Conservation (phyloP, 192 early-diverging fungal genomes). For the Entophlyctis luteolus region DNA sequence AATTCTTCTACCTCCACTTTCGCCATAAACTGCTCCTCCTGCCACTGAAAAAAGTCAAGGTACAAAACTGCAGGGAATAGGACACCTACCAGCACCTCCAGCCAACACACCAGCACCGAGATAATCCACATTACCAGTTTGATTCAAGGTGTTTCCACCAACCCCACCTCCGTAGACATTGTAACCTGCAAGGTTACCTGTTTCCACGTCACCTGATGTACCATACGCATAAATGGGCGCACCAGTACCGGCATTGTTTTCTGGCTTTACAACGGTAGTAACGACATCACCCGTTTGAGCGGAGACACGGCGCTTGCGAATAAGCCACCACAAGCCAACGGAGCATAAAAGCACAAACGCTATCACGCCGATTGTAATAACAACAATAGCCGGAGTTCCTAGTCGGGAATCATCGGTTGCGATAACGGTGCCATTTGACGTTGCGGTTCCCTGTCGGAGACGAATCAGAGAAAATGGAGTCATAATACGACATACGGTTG, state of each 20-base stretch:
- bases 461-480: neutral
- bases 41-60: too few species aligned
- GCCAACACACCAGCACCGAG: neutral
- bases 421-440: neutral
- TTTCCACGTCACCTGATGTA: too few species aligned
- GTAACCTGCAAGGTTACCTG: neutral
- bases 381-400: conserved; percentile 10
- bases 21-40: neutral
- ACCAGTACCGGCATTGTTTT: neutral
- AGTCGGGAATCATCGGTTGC: neutral
- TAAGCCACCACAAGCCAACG: neutral
- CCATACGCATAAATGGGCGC: too few species aligned
- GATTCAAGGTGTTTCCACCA: too few species aligned
- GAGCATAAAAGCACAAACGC: neutral
- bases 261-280: neutral
- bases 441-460: neutral
- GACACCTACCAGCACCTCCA: conserved; percentile 3
- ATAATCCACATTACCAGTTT: neutral
- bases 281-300: neutral
- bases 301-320: neutral
- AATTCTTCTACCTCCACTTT: neutral
- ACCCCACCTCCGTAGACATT: neutral
- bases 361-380: neutral
- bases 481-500: neutral
- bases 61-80: too few species aligned